Evolutionary conservation across 352 stramenopile genomes (phyloP), one percentile per base, ranked within the genome.

Genomic region (Blastocystis sp.): DNA sequence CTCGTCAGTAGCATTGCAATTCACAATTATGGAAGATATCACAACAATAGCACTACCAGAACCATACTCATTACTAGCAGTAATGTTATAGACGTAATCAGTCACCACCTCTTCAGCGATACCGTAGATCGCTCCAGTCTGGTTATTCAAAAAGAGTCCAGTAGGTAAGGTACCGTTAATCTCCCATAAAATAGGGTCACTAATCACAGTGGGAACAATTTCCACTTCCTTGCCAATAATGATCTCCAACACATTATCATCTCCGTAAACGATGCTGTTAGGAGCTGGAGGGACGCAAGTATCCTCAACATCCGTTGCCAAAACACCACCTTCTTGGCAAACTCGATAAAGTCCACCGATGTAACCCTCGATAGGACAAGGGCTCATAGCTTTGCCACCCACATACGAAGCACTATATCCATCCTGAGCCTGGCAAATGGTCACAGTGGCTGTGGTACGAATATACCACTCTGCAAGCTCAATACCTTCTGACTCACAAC

Each of bases 391-490:
- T 26, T 66, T 64, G 34, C 18, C 47, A 11, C 50, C 50, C 23
- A 45, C 45, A 45, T 41, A 80, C 15, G 70, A 50, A 20, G 70
- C 43, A 3, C 26, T 41, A 61, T 37, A 80, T 11, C 23, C 70
- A n/a, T 62, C 43, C 11, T 62, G 13, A 20, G 39, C 70, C 3
- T 4, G 8, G 26, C 70, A 80, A 11, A 63, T 34, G 3, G 23
- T 20, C 15, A 20, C 70, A 23, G 70, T 80, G 23, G 45, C 50
- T 29, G 45, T 45, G 11, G 70, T 80, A 6, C 45, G 37, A 39
- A 80, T n/a, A 41, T 80, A 80, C 45, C 20, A 61, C 55, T 80
- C 70, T 29, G 0, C 20, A 15, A 62, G 45, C 70, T 80, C 70
- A 41, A 64, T 13, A 47, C 23, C 43, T 23, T 80, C 45, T 29